These are phyloP conservation scores for Myriosclerotinia duriaeana DNA, from an alignment of 2,329 filamentous ascomycete genomes.

Conservation along the genomic window DNA sequence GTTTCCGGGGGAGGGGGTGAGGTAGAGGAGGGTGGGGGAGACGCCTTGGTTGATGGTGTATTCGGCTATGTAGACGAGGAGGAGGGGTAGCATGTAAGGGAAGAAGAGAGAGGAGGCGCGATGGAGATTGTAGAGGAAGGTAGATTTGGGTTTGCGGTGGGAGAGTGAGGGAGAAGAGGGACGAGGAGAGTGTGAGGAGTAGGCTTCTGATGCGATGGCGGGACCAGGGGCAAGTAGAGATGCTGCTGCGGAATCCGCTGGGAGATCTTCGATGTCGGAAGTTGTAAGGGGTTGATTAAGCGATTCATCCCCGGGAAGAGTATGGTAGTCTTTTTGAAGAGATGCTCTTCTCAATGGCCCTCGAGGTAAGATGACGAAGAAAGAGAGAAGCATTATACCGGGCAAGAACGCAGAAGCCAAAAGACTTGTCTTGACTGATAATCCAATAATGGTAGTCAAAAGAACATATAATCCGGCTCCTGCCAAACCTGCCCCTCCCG, in stretches of 20 bases:
- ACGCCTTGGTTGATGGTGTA: slow-evolving; percentile 98
- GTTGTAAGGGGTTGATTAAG: slow-evolving; percentile 40
- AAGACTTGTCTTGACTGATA: slow-evolving; percentile 72
- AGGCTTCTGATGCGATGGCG: slow-evolving; percentile 45
- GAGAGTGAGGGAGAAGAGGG: slow-evolving; percentile 9
- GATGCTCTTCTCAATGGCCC: slow-evolving; percentile 57
- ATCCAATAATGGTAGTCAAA: slow-evolving; percentile 74
- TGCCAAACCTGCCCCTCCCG: slow-evolving; percentile 81
- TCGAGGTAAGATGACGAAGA: slow-evolving; percentile 76
- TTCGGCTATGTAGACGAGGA: slow-evolving; percentile 92
- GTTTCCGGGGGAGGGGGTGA: slow-evolving; percentile 74
- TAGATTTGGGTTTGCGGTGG: slow-evolving; percentile 19
- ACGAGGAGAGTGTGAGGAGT: slow-evolving; percentile 39
- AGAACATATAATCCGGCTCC: slow-evolving; percentile 87
- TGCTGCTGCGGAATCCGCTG: slow-evolving; percentile 47
- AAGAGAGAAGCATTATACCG: slow-evolving; percentile 77
- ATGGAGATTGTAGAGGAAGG: slow-evolving; percentile 55
- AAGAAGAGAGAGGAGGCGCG: slow-evolving; percentile 71
- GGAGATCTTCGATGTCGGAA: slow-evolving; percentile 36
- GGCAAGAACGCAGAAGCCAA: slow-evolving; percentile 78
- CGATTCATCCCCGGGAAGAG: slow-evolving; percentile 29
- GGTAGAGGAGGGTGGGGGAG: slow-evolving; percentile 82
- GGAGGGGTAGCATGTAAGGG: slow-evolving; percentile 81
- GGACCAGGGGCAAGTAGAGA: slow-evolving; percentile 45
- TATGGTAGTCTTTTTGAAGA: slow-evolving; percentile 53